Conservation (phyloP, 2,329 filamentous ascomycete genomes). For the Aspergillus caelatus region DNA sequence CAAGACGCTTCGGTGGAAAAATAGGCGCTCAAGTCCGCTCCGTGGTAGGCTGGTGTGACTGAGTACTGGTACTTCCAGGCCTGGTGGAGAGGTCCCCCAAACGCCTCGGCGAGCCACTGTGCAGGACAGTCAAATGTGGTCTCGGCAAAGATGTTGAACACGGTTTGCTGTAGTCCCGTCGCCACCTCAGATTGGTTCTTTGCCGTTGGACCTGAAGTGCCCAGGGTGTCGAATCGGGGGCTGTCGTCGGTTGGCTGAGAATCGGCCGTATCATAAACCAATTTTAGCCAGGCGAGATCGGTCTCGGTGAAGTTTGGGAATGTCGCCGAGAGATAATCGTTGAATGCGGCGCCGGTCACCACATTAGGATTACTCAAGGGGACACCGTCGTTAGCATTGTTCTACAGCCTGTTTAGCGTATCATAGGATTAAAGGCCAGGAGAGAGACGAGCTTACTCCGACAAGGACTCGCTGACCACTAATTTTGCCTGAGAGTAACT, state of each 20-base stretch:
- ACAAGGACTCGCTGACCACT: neutral
- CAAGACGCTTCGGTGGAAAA: neutral
- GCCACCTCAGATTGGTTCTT: neutral
- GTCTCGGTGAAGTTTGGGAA: neutral
- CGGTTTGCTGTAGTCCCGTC: conserved; percentile 50
- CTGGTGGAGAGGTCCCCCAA: conserved; percentile 30
- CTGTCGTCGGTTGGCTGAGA: neutral
- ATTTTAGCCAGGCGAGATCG: neutral
- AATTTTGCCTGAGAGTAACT: neutral
- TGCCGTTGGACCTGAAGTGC: neutral
- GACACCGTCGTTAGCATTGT: neutral
- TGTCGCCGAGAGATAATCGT: neutral
- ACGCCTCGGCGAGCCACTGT: conserved; percentile 59
- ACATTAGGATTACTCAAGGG: neutral
- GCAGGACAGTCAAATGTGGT: conserved; percentile 59
- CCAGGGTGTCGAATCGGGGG: neutral
- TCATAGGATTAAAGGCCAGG: neutral
- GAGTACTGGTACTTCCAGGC: conserved; percentile 17
- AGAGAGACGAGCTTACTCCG: neutral
- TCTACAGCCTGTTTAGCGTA: neutral
- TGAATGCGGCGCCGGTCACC: neutral
- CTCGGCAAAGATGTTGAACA: conserved; percentile 57
- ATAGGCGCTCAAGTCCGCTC: neutral
- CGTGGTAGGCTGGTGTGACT: neutral
- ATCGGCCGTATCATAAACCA: neutral